A percentile compares a stretch with the other conserved stretches of the same genome.
These are phyloP conservation scores for Suillus subluteus DNA, from an alignment of 768 basidiomycete species.

Conservation along the genomic window DNA sequence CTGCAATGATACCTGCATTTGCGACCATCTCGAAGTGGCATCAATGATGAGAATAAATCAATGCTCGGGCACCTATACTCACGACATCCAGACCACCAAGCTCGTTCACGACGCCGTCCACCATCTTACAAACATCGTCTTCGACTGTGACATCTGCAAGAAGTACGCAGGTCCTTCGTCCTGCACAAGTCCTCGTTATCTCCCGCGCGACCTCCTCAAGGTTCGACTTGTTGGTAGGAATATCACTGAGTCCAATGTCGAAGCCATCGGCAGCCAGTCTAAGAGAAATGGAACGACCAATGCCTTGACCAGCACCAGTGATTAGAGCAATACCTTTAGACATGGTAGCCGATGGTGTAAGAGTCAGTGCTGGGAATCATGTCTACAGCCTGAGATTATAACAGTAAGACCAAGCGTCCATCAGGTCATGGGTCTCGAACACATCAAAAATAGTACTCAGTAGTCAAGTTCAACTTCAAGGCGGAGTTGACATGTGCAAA, in stretches of 20 bases:
- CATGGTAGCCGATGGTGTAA: neutral
- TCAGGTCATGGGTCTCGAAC: neutral
- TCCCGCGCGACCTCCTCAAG: conserved; percentile 30
- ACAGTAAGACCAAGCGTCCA: neutral
- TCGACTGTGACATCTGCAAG: conserved; percentile 47
- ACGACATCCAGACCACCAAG: conserved; percentile 56
- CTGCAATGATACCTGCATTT: conserved; percentile 24
- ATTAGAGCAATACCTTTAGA: conserved; percentile 36
- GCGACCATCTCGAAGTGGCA: conserved; percentile 28
- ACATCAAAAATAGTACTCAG: neutral
- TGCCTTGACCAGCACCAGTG: conserved; percentile 37
- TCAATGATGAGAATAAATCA: too few species aligned
- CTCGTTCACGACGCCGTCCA: conserved; percentile 31
- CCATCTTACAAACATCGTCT: conserved; percentile 43
- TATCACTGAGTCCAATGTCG: conserved; percentile 36
- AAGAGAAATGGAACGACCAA: conserved; percentile 36
- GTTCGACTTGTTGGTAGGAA: conserved; percentile 25
- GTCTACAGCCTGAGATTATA: neutral
- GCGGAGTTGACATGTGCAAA: too few species aligned
- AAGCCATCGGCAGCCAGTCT: conserved; percentile 37
- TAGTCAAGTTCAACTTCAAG: neutral
- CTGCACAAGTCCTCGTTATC: conserved; percentile 27
- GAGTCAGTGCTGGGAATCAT: neutral
- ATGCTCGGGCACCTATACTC: conserved; percentile 16
- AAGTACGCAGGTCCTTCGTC: conserved; percentile 28